These are phyloP conservation scores for Tylopilus rubrobrunneus DNA, from an alignment of 768 basidiomycete genomes.

Conservation along the genomic window DNA sequence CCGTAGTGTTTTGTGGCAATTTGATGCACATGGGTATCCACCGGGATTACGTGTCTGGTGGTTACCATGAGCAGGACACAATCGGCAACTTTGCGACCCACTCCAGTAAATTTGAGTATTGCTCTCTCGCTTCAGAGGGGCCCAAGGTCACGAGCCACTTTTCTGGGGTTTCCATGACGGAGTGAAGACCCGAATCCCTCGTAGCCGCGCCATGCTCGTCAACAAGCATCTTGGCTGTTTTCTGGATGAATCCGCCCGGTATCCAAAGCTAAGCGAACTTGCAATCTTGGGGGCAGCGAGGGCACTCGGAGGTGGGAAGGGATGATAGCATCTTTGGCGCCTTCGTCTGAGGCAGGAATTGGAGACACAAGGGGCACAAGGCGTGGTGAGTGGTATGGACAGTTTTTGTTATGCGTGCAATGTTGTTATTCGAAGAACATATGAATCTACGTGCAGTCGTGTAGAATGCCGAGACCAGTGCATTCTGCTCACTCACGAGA, in stretches of 20 bases:
- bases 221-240: conserved; percentile 75
- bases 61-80: conserved; percentile 86
- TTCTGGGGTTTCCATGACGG: conserved; percentile 47
- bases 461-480: conserved; percentile 6
- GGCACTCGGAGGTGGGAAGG: conserved; percentile 78
- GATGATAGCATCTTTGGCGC: conserved; percentile 53
- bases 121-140: conserved; percentile 62
- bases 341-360: conserved; percentile 23
- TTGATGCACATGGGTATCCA: conserved; percentile 94
- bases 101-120: conserved; percentile 78
- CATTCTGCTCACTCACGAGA: conserved; percentile 63
- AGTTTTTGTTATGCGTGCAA: conserved; percentile 91
- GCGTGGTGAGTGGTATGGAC: conserved; percentile 76
- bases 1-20: conserved; percentile 81
- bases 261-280: conserved; percentile 86
- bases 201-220: conserved; percentile 41
- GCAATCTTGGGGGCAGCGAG: conserved; percentile 60
- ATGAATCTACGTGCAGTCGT: conserved; percentile 65
- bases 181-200: background rate
- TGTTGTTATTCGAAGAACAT: conserved; percentile 97
- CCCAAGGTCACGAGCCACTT: conserved; percentile 54
- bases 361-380: conserved; percentile 50
- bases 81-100: conserved; percentile 96
- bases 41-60: conserved; percentile 41
- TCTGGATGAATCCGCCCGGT: conserved; percentile 90